Evolutionary conservation across 2,329 filamentous ascomycete genomes (phyloP).

Genomic region (Tolypocladium tropicale): DNA sequence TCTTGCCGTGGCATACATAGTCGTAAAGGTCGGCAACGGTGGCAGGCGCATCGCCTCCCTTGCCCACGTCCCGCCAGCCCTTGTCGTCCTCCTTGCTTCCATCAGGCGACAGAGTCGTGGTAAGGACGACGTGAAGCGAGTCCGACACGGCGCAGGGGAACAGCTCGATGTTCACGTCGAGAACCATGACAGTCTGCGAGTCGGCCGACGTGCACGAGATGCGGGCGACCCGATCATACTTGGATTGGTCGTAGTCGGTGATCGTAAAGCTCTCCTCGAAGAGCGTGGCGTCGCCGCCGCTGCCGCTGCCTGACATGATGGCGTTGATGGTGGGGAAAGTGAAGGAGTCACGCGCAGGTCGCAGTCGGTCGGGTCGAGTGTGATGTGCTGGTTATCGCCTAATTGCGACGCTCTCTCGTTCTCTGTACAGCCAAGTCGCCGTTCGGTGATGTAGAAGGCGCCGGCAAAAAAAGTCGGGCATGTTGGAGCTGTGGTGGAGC

Average conservation of each 20-base stretch:
- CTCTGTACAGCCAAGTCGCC: not conserved
- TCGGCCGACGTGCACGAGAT: slow-evolving; percentile 69
- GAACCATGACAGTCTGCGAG: slow-evolving; percentile 62
- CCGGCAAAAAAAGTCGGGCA: not conserved
- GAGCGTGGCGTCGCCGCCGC: slow-evolving; percentile 77
- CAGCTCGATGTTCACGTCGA: slow-evolving; percentile 91
- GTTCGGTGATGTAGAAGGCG: not conserved
- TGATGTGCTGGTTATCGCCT: not conserved
- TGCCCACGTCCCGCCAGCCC: slow-evolving; percentile 70
- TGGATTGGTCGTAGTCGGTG: slow-evolving; percentile 66
- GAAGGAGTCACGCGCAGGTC: not conserved
- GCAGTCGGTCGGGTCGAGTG: not conserved
- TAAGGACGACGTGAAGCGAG: slow-evolving; percentile 68
- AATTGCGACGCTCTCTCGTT: not conserved
- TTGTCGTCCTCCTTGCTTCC: slow-evolving; percentile 66
- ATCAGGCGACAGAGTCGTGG: slow-evolving; percentile 78
- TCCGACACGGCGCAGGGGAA: slow-evolving; percentile 71
- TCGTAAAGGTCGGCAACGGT: slow-evolving; percentile 71
- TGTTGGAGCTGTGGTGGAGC: not conserved
- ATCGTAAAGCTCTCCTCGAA: slow-evolving; percentile 89
- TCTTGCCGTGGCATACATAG: slow-evolving; percentile 82
- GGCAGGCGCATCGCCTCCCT: slow-evolving; percentile 40
- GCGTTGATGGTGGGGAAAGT: not conserved
- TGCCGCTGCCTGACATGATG: slow-evolving; percentile 23
- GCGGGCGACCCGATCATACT: slow-evolving; percentile 93